phyloP scores from a whole-genome alignment of 2,329 filamentous ascomycete species.

The Cytospora schulzeri region DNA sequence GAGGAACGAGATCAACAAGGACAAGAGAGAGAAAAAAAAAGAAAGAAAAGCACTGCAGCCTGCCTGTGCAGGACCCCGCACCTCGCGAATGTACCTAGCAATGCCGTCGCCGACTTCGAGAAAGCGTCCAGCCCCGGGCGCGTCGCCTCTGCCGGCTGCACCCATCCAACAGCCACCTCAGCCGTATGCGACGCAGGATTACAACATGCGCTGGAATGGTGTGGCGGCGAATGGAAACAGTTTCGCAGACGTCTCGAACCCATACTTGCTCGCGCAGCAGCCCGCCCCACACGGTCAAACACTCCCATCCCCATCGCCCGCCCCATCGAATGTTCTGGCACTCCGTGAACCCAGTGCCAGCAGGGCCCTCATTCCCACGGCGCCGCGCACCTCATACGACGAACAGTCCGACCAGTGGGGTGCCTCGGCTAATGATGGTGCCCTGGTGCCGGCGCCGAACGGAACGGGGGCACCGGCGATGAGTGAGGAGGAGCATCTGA shows the following conservation, averaged over 20 bases:
- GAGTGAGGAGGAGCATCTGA: constrained; percentile 74
- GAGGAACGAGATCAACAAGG: neutral
- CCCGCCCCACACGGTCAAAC: constrained; percentile 27
- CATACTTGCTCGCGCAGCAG: constrained; percentile 42
- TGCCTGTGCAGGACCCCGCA: neutral
- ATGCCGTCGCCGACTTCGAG: constrained; percentile 58
- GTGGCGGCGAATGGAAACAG: constrained; percentile 39
- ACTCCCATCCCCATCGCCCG: constrained; percentile 20
- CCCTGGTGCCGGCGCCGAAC: constrained; percentile 40
- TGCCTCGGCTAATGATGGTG: constrained; percentile 47
- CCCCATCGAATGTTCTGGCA: constrained; percentile 54
- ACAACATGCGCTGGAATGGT: constrained; percentile 50
- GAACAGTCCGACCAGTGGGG: constrained; percentile 38
- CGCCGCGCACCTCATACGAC: constrained; percentile 37
- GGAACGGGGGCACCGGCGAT: constrained; percentile 47
- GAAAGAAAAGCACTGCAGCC: neutral
- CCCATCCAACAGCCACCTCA: constrained; percentile 55
- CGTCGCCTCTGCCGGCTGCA: constrained; percentile 57
- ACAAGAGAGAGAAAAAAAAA: neutral
- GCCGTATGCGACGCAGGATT: constrained; percentile 50
- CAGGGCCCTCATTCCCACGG: constrained; percentile 51
- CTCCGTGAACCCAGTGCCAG: constrained; percentile 56
- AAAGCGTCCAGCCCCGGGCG: constrained; percentile 75
- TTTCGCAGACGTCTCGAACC: constrained; percentile 43
- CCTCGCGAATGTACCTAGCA: constrained; percentile 26